phyloP scores from a whole-genome alignment of 257 asterid species.

The Solanum sitiens region DNA sequence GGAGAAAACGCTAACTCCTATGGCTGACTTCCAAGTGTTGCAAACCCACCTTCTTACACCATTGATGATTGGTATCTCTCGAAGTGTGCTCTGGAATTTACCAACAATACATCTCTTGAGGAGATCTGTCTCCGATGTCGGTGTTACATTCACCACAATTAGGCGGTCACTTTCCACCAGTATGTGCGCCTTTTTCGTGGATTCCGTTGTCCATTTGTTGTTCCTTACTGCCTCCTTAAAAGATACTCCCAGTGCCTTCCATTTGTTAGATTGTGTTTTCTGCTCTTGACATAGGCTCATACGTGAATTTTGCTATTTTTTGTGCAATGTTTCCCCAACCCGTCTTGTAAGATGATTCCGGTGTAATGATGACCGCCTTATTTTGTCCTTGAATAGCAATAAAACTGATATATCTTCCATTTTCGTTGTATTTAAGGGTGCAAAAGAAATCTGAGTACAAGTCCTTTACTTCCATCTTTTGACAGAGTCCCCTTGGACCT shows the following conservation, averaged over 20 bases:
- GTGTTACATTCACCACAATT: not conserved
- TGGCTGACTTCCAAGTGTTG: not conserved
- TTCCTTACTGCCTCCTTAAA: not conserved
- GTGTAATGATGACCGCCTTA: not conserved
- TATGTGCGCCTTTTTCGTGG: not conserved
- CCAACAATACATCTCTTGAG: not conserved
- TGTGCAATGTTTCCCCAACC: not conserved
- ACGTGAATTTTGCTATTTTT: not conserved
- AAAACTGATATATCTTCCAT: not conserved
- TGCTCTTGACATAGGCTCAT: not conserved
- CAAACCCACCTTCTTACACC: not conserved
- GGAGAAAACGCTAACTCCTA: not conserved
- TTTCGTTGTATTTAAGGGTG: not conserved
- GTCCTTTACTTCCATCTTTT: not conserved
- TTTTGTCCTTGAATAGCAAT: not conserved
- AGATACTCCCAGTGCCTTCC: not conserved
- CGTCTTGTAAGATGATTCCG: not conserved
- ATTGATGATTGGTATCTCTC: not conserved
- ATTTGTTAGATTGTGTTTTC: not conserved
- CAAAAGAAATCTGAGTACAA: not conserved
- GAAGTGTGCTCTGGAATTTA: not conserved
- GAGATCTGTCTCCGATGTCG: not conserved
- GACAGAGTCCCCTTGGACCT: not conserved
- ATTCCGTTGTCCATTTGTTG: no score
- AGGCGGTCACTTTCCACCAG: not conserved